Base-by-base conservation (phyloP, 805 yeast genomes). In the Cephaloascus fragrans region DNA sequence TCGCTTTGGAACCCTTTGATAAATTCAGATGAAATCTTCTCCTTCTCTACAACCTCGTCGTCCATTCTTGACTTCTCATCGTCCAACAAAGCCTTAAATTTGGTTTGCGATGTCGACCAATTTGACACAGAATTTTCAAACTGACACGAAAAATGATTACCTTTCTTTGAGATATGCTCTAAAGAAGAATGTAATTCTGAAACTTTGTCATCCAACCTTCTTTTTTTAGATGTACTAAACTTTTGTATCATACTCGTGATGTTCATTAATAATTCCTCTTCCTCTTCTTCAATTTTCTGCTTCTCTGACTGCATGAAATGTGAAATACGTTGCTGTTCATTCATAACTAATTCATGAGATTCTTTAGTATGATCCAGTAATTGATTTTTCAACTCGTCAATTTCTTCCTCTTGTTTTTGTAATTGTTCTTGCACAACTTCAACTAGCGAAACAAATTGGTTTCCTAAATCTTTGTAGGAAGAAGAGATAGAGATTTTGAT, bases 401-500 rank as follows among this genome's bases (percentile, higher is more conserved):
- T 31, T 31, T 31, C 33, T 16, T 31, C 18, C n/a, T 31, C 33
- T 16, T 31, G 33, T 8, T 14, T 8, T 9, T 6, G 15, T 31
- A 31, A 16, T 14, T 31, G 33, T 14, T 31, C n/a, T 6, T 31
- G 33, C 16, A 31, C 33, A 14, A 31, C 15, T 6, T 31, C 15
- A 31, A 31, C 8, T 6, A 16, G 18, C n/a, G 33, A 31, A 6
- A 6, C 5, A 16, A 31, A 31, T 14, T 31, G 33, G 8, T 31
- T 14, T 8, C 33, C 33, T 31, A 31, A 31, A 16, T 31, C 18
- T n/a, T 31, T n/a, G 33, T 31, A 31, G 18, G 33, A 31, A 9
- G 15, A 16, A 31, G 18, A 6, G 8, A 45, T 28, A 8, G 28
- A 18, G 2, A 29, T 29, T 20, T 39, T 44, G 36, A 51, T 36